phyloP scores from a whole-genome alignment of 208 protist species.

The Kentomonas sorsogonicus region DNA sequence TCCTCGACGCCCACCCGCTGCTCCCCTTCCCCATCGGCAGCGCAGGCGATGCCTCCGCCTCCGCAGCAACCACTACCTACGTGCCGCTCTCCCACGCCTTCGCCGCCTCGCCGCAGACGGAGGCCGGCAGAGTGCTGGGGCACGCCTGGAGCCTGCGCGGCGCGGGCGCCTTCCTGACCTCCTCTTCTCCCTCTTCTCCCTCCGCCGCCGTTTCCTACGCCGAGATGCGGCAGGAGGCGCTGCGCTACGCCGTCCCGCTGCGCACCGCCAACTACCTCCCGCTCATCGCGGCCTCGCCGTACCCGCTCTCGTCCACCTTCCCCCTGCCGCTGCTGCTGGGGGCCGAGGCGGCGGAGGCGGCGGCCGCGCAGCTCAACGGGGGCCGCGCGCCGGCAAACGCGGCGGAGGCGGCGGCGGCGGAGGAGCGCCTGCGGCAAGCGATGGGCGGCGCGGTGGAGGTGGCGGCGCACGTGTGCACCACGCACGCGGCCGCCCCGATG shows the following conservation, averaged over 20 bases:
- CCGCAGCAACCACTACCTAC: conserved; percentile 17
- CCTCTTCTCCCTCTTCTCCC: conserved; percentile 51
- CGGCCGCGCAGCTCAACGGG: not conserved
- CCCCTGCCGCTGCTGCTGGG: conserved; percentile 45
- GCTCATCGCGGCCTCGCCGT: conserved; percentile 43
- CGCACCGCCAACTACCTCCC: conserved; percentile 57
- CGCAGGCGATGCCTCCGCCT: not conserved
- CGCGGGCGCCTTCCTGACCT: conserved; percentile 33
- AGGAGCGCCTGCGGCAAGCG: conserved; percentile 8
- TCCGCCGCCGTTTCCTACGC: too few species aligned
- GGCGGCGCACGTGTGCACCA: conserved; percentile 58
- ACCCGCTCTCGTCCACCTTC: conserved; percentile 68
- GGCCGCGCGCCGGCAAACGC: not conserved
- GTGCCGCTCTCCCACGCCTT: conserved; percentile 61
- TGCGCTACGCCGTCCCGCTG: conserved; percentile 74
- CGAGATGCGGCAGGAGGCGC: conserved; percentile 61
- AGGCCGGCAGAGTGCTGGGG: conserved; percentile 59
- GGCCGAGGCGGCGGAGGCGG: not conserved
- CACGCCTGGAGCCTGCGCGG: conserved; percentile 67
- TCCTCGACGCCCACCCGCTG: conserved; percentile 46
- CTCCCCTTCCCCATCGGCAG: conserved; percentile 15
- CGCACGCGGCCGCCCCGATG: conserved; percentile 65
- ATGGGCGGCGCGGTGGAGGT: conserved; percentile 33
- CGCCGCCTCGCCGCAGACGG: conserved; percentile 15
- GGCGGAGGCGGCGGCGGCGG: conserved; percentile 7